Evolutionary conservation across 2,329 filamentous ascomycete genomes (phyloP).

Genomic region (Cadophora luteo-olivacea): DNA sequence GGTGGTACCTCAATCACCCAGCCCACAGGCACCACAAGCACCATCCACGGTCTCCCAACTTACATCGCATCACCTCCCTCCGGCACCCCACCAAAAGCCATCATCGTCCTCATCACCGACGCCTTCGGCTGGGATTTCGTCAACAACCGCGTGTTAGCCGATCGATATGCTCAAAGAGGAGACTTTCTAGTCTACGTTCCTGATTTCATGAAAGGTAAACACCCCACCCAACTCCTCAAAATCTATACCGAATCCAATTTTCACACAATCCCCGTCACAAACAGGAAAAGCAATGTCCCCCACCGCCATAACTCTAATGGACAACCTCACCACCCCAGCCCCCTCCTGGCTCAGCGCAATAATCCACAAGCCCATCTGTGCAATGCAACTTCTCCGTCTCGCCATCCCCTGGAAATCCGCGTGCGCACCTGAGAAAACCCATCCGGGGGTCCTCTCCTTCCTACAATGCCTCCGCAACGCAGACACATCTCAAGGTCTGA

Average conservation of each 20-base stretch:
- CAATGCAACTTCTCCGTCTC: conserved; percentile 50
- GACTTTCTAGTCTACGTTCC: conserved; percentile 55
- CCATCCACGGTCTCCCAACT: conserved; percentile 52
- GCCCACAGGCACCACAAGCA: conserved; percentile 49
- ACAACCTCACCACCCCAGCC: conserved; percentile 31
- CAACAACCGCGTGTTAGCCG: conserved; percentile 56
- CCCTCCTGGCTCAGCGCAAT: conserved; percentile 29
- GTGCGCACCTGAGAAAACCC: not conserved
- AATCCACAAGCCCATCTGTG: conserved; percentile 45
- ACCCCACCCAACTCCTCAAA: too few relatives aligned
- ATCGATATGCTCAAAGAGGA: conserved; percentile 54
- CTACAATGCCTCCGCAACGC: conserved; percentile 45
- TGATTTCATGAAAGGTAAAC: conserved; percentile 54
- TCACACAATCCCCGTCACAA: too few relatives aligned
- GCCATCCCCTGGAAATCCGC: conserved; percentile 36
- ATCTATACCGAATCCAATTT: too few relatives aligned
- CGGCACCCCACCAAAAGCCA: conserved; percentile 46
- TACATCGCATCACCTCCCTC: conserved; percentile 51
- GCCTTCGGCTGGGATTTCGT: conserved; percentile 56
- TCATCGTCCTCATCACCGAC: conserved; percentile 56
- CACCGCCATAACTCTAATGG: conserved; percentile 25
- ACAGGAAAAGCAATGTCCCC: conserved; percentile 21
- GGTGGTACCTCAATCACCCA: conserved; percentile 49
- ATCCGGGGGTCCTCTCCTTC: conserved; percentile 47
- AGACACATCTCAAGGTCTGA: conserved; percentile 39